These are phyloP conservation scores for Glycyrrhiza uralensis DNA, from an alignment of 306 rosid genomes.

Conservation along the genomic window DNA sequence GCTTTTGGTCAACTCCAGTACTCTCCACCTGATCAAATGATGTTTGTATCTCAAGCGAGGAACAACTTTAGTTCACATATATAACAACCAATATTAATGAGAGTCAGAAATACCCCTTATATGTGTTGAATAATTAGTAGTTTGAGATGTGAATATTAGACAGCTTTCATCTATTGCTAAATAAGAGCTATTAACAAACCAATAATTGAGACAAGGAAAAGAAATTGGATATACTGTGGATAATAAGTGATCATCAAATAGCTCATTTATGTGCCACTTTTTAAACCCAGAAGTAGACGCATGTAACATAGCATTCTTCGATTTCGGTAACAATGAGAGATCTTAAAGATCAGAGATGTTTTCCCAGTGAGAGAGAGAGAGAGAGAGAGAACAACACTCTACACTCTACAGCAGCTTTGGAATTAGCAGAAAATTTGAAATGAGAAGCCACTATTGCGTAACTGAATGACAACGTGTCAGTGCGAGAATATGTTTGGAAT, in stretches of 20 bases:
- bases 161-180: too few relatives aligned
- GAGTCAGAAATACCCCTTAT: too few relatives aligned
- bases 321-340: neutral
- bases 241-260: neutral
- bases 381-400: neutral
- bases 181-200: neutral
- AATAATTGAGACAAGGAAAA: neutral
- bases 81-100: too few relatives aligned
- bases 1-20: too few relatives aligned
- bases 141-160: too few relatives aligned
- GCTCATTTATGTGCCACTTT: neutral
- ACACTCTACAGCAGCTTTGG: neutral
- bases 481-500: neutral
- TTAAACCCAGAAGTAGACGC: slow-evolving; percentile 6
- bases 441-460: too few relatives aligned
- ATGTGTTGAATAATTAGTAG: too few relatives aligned
- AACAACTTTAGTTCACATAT: too few relatives aligned
- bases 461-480: too few relatives aligned
- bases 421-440: neutral
- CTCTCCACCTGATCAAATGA: too few relatives aligned
- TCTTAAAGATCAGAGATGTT: neutral
- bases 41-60: too few relatives aligned
- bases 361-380: neutral
- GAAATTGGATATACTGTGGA: neutral
- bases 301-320: neutral